These are phyloP conservation scores for Exophiala sp. DNA, from an alignment of 2,329 filamentous ascomycete genomes.

Conservation along the genomic window DNA sequence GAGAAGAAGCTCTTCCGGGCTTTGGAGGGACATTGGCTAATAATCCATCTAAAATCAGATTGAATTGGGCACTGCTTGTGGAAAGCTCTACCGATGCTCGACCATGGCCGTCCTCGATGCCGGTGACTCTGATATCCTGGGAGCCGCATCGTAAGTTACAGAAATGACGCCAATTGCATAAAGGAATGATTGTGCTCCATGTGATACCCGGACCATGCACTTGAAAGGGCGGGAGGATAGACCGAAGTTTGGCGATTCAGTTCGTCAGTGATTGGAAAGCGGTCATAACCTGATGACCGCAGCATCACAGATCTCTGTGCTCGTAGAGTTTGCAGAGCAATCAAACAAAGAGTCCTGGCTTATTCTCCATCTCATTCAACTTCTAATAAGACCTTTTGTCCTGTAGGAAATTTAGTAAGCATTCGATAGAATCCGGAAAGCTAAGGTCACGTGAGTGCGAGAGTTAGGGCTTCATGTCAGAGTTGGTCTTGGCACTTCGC, in stretches of 20 bases:
- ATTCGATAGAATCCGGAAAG: background rate
- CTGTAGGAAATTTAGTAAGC: no score
- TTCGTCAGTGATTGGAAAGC: background rate
- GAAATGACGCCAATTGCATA: background rate
- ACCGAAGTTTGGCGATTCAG: background rate
- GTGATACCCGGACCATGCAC: slow-evolving; percentile 7
- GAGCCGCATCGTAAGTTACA: slow-evolving; percentile 36
- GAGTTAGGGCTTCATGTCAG: background rate
- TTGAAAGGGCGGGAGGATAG: slow-evolving; percentile 1
- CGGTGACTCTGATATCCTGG: slow-evolving; percentile 97
- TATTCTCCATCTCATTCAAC: background rate
- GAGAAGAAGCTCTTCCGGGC: slow-evolving; percentile 80
- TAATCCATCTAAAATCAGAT: slow-evolving; percentile 56
- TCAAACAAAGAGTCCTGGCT: background rate
- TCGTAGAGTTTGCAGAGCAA: background rate
- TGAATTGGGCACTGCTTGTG: slow-evolving; percentile 94
- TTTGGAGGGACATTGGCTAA: slow-evolving; percentile 71
- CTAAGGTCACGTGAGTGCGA: background rate
- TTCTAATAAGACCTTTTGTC: background rate
- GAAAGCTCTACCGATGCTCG: slow-evolving; percentile 97
- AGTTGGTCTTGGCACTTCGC: slow-evolving; percentile 1
- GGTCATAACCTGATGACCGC: background rate
- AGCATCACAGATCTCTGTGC: background rate
- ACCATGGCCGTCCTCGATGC: slow-evolving; percentile 96
- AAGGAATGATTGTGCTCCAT: background rate